phyloP scores from a whole-genome alignment of 2,329 filamentous ascomycete species.

The Simplicillium sp. region DNA sequence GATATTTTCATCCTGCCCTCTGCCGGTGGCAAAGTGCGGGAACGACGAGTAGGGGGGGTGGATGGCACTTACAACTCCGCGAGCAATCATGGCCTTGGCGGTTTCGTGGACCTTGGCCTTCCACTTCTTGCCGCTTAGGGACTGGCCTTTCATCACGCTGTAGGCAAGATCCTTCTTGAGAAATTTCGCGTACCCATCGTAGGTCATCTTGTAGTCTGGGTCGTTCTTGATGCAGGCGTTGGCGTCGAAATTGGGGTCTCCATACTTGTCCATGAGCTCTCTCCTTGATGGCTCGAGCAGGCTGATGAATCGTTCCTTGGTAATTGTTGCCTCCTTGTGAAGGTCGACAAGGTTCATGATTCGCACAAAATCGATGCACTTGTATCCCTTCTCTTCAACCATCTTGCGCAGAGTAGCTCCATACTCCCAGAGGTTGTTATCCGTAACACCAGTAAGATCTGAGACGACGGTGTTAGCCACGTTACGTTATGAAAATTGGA shows the following conservation, averaged over 20 bases:
- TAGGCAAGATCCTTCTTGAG: slow-evolving; percentile 6
- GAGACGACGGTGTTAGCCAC: background rate
- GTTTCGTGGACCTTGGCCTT: slow-evolving; percentile 5
- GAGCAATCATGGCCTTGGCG: slow-evolving; percentile 7
- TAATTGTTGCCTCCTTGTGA: background rate
- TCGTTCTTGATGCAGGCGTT: slow-evolving; percentile 7
- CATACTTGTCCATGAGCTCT: slow-evolving; percentile 3
- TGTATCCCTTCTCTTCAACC: slow-evolving; percentile 4
- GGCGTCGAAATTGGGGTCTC: slow-evolving; percentile 4
- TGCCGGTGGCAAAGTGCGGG: background rate
- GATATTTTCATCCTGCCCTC: background rate
- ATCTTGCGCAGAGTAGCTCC: slow-evolving; percentile 4
- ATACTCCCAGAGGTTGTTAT: slow-evolving; percentile 7
- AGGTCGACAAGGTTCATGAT: slow-evolving; percentile 5
- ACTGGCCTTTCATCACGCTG: background rate
- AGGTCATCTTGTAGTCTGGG: slow-evolving; percentile 8
- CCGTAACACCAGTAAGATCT: slow-evolving; percentile 7
- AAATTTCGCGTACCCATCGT: slow-evolving; percentile 8
- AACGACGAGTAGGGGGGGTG: background rate
- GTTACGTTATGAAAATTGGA: background rate
- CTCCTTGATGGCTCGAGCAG: slow-evolving; percentile 2
- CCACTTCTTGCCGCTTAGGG: slow-evolving; percentile 4
- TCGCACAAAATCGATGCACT: slow-evolving; percentile 5
- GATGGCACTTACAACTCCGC: slow-evolving; percentile 4
- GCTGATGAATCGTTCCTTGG: slow-evolving; percentile 2